Evolutionary conservation across 2,329 filamentous ascomycete species (phyloP).

Genomic region (Clathrospora elynae): DNA sequence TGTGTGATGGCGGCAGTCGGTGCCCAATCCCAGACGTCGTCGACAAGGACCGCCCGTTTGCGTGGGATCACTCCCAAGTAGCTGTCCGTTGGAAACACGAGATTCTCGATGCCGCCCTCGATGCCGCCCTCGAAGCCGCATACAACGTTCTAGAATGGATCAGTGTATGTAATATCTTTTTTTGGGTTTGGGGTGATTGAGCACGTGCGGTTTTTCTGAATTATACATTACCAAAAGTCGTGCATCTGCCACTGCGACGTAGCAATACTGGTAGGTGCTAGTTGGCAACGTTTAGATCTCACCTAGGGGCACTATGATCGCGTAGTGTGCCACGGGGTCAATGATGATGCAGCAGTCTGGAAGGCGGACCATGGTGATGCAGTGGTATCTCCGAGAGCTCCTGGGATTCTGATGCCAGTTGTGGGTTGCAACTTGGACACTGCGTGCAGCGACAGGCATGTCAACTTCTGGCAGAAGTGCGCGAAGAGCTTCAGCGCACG

Average conservation of each 20-base stretch:
- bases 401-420: constrained; percentile 1
- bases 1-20: not conserved
- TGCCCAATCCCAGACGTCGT: not conserved
- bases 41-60: not conserved
- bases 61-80: not conserved
- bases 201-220: no score
- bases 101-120: not conserved
- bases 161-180: not conserved
- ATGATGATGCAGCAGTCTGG: constrained; percentile 1
- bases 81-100: not conserved
- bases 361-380: not conserved
- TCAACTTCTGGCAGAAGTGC: not conserved
- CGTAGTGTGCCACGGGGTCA: constrained; percentile 2
- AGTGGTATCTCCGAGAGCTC: constrained; percentile 3
- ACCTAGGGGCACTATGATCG: constrained; percentile 1
- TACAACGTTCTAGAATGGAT: not conserved
- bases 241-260: not conserved
- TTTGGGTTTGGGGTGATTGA: no score
- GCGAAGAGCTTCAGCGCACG: not conserved
- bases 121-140: not conserved
- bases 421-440: constrained; percentile 1
- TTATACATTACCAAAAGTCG: not conserved
- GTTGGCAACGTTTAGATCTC: no score
- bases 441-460: not conserved
- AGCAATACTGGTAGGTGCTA: not conserved